A percentile compares a stretch with the other conserved stretches of the same genome.
These are phyloP conservation scores for Stemphylium vesicarium DNA, from an alignment of 2,329 filamentous ascomycete species.

Conservation along the genomic window DNA sequence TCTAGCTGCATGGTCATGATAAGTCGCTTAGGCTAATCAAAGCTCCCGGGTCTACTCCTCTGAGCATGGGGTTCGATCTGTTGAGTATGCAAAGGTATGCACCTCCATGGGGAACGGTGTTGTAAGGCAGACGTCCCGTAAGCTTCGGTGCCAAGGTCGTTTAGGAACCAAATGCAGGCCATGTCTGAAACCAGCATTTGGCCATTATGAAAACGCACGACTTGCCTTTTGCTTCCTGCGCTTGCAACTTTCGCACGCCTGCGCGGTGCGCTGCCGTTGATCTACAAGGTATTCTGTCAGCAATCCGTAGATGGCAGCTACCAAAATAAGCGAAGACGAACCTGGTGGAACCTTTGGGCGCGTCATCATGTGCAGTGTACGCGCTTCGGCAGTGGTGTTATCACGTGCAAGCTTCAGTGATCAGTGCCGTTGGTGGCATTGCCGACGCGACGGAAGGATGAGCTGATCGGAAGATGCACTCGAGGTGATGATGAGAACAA, in stretches of 20 bases:
- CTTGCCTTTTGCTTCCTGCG: constrained; percentile 71
- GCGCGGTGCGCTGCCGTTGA: constrained; percentile 67
- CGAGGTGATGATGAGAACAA: constrained; percentile 14
- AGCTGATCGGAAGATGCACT: constrained; percentile 39
- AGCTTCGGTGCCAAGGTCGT: neutral
- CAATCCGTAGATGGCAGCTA: neutral
- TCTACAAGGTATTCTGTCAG: constrained; percentile 62
- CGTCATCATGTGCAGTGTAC: constrained; percentile 32
- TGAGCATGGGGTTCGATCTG: neutral
- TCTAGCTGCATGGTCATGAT: neutral
- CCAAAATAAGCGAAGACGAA: constrained; percentile 21
- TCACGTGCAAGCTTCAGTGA: constrained; percentile 30
- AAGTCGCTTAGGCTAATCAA: neutral
- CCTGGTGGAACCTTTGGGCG: constrained; percentile 45
- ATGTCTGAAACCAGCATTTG: constrained; percentile 1
- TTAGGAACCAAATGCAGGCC: neutral
- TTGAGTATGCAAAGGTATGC: neutral
- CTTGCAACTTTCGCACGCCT: constrained; percentile 70
- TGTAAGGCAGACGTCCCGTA: neutral
- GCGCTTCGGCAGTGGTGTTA: constrained; percentile 19
- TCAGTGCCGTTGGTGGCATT: constrained; percentile 20
- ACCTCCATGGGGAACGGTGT: neutral
- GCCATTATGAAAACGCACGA: constrained; percentile 2
- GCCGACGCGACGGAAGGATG: constrained; percentile 35
- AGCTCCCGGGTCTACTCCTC: neutral